Evolutionary conservation across 2,329 filamentous ascomycete species (phyloP).

Genomic region (Aureobasidium sp.): DNA sequence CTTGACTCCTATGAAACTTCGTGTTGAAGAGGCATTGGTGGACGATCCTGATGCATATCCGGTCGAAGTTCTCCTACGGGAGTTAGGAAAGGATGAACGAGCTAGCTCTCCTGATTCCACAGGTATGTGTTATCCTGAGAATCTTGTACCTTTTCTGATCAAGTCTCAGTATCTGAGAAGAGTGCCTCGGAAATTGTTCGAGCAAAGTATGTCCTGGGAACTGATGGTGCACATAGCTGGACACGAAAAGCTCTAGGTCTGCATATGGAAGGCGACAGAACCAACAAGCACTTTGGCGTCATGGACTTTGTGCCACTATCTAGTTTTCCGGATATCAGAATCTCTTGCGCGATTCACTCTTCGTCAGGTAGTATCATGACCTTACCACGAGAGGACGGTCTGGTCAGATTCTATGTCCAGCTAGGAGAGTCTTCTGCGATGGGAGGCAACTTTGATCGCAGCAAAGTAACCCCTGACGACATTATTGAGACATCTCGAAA

Average conservation of each 20-base stretch:
- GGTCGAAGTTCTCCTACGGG: not conserved
- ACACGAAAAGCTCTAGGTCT: conserved; percentile 21
- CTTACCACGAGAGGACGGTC: conserved; percentile 49
- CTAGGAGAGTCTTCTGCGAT: conserved; percentile 23
- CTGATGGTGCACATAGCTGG: conserved; percentile 22
- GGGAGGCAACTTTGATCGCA: conserved; percentile 21
- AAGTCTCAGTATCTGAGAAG: not conserved
- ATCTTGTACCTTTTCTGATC: too few species aligned
- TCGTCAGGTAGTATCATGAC: conserved; percentile 64
- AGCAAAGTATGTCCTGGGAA: conserved; percentile 20
- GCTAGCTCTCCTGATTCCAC: not conserved
- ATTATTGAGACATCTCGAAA: conserved; percentile 17
- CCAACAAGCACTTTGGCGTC: conserved; percentile 26
- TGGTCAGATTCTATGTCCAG: conserved; percentile 31
- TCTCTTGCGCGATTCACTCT: conserved; percentile 71
- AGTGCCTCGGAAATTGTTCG: conserved; percentile 9
- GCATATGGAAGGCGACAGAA: conserved; percentile 23
- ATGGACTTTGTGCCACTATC: conserved; percentile 25
- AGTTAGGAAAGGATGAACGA: not conserved
- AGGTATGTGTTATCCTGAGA: not conserved
- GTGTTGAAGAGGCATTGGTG: not conserved
- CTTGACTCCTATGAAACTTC: not conserved
- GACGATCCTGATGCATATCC: not conserved
- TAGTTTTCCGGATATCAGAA: conserved; percentile 59
- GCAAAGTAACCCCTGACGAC: conserved; percentile 46